A percentile compares a stretch with the other conserved stretches of the same genome.
phyloP scores from a whole-genome alignment of 192 early-diverging fungal species.

The Linnemannia schmuckeri region DNA sequence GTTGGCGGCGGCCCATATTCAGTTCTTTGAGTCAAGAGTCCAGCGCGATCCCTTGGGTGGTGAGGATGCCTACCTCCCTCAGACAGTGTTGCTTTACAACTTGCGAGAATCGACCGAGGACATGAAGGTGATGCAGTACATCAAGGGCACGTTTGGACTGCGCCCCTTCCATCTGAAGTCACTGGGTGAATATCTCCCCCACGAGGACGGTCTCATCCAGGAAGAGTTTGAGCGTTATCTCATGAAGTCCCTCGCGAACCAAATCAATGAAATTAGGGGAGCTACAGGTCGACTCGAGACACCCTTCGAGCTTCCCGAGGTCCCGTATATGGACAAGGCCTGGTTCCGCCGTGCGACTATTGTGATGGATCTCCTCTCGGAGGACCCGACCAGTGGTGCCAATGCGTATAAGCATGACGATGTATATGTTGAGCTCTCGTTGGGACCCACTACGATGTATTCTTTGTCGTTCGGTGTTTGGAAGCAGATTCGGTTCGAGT shows the following conservation, averaged over 20 bases:
- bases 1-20: background rate
- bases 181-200: background rate
- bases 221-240: background rate
- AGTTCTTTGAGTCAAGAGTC: background rate
- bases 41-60: background rate
- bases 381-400: background rate
- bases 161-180: background rate
- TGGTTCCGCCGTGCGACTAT: background rate
- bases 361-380: background rate
- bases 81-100: slow-evolving; percentile 6
- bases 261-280: background rate
- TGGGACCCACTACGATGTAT: background rate
- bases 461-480: background rate
- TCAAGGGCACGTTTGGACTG: background rate
- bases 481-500: background rate
- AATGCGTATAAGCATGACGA: background rate
- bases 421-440: background rate
- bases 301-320: background rate
- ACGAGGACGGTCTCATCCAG: background rate
- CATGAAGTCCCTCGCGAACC: background rate
- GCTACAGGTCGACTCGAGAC: background rate
- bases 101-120: background rate
- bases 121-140: background rate
- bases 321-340: background rate
- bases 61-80: background rate